Base-by-base conservation (phyloP, 1,284 basidiomycete genomes). In the Puccinia triticina region DNA sequence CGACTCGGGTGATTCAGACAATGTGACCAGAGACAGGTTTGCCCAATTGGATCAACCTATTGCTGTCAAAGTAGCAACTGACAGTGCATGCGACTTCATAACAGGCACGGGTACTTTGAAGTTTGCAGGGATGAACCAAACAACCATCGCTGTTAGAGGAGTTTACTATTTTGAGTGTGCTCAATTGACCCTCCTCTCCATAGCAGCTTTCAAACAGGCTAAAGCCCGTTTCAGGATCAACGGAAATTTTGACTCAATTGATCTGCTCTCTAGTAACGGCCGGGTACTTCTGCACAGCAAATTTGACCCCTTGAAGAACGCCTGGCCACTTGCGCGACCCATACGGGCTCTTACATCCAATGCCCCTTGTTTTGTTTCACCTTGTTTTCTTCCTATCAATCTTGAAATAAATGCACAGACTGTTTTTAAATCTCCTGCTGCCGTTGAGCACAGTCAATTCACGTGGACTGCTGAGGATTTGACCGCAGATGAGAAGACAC, bases 31-130 rank as follows among this genome's bases (percentile, higher is more conserved):
- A 1, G 72, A 74, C 21, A 26, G 34, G 72, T 55, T n/a, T 10
- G 53, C 48, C 34, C 29, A 55, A 2, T 32, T 74, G 12, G 23
- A 32, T 2, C n/a, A 55, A 16, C 50, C 48, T 1, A 74, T 74
- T 55, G 48, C 72, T 21, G 48, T 74, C 2, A 11, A 32, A 55
- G 72, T 74, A 55, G 72, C 72, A 1, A 74, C 72, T 74, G 72
- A 74, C 34, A 16, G 5, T 21, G 2, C 72, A 3, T 23, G 21
- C 34, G 23, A 53, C 12, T 74, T 32, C 48, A 55, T 74, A 14
- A 74, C 72, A 74, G 72, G 72, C n/a, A 74, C 34, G 72, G 72
- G 72, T 37, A 55, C 43, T 23, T 32, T 74, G 53, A 74, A 29
- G 23, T 74, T 74, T 57, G n/a, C 23, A 3, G 71, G 72, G 48